phyloP scores from a whole-genome alignment of 2,329 filamentous ascomycete species.

The Monosporascus sp. region DNA sequence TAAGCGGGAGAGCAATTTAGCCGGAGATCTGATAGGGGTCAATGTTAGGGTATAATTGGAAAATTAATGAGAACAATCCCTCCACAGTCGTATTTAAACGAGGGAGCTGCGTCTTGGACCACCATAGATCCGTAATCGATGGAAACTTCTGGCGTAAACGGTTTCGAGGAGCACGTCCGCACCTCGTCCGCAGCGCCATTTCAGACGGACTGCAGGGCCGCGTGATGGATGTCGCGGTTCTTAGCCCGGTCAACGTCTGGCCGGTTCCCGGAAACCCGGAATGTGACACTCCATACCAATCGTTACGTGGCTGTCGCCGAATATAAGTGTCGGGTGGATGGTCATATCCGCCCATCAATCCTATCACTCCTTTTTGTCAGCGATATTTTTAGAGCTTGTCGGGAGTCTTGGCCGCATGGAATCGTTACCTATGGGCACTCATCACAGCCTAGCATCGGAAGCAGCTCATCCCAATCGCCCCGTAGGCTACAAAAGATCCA shows the following conservation, averaged over 20 bases:
- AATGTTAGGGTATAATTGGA: slow-evolving; percentile 8
- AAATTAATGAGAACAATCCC: slow-evolving; percentile 16
- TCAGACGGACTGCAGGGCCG: not conserved
- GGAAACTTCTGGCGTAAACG: not conserved
- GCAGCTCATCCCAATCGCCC: too few relatives aligned
- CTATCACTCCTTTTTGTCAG: not conserved
- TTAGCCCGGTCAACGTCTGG: not conserved
- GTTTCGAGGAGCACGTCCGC: not conserved
- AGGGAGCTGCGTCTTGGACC: not conserved
- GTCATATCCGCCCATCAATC: not conserved
- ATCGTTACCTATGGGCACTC: not conserved
- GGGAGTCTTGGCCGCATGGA: not conserved
- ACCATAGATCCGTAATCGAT: not conserved
- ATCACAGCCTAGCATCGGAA: too few relatives aligned
- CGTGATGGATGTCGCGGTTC: not conserved
- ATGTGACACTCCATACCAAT: not conserved
- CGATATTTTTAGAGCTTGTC: not conserved
- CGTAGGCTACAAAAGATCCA: not conserved
- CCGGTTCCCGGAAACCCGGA: not conserved
- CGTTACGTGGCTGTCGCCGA: not conserved
- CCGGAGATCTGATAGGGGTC: slow-evolving; percentile 20
- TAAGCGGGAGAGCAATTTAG: slow-evolving; percentile 21
- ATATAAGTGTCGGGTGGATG: not conserved
- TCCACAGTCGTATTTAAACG: slow-evolving; percentile 1
- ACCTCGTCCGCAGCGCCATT: not conserved